Percentiles rank a stretch among this genome's conserved stretches.
phyloP scores from a whole-genome alignment of 176 grass and related monocot genomes.

The Coix lacrymajobi region DNA sequence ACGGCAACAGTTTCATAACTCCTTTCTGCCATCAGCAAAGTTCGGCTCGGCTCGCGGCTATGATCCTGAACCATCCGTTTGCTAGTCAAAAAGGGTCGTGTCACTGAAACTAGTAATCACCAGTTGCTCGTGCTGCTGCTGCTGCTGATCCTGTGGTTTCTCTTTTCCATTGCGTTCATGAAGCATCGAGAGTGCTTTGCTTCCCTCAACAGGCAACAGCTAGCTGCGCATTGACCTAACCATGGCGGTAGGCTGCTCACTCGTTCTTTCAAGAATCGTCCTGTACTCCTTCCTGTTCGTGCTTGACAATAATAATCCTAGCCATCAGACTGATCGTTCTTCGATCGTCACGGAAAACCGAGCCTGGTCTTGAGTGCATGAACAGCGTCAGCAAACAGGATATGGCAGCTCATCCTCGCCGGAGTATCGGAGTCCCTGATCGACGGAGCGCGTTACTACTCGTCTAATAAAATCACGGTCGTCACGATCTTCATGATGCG shows the following conservation, averaged over 20 bases:
- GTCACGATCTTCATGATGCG: slow-evolving; percentile 34
- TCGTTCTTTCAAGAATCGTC: background rate
- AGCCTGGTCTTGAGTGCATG: background rate
- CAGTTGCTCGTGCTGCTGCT: background rate
- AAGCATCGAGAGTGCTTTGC: background rate
- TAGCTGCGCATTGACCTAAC: slow-evolving; percentile 11
- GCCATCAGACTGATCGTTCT: background rate
- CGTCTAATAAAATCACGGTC: slow-evolving; percentile 55
- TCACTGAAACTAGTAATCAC: slow-evolving; percentile 16
- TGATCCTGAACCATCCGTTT: slow-evolving; percentile 23
- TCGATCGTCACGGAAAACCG: background rate
- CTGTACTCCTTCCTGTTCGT: no score
- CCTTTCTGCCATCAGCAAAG: background rate
- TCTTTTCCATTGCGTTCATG: background rate
- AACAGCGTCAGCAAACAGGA: slow-evolving; percentile 14
- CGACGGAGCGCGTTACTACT: background rate
- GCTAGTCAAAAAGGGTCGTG: slow-evolving; percentile 25
- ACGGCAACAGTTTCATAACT: slow-evolving; percentile 4
- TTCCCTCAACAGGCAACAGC: background rate
- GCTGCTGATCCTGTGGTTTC: background rate
- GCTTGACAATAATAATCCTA: background rate
- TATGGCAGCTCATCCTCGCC: slow-evolving; percentile 31
- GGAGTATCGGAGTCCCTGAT: background rate
- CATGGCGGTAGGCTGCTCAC: background rate
- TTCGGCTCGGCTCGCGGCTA: background rate